phyloP scores from a whole-genome alignment of 2,329 filamentous ascomycete genomes.

The Zymoseptoria passerinii region DNA sequence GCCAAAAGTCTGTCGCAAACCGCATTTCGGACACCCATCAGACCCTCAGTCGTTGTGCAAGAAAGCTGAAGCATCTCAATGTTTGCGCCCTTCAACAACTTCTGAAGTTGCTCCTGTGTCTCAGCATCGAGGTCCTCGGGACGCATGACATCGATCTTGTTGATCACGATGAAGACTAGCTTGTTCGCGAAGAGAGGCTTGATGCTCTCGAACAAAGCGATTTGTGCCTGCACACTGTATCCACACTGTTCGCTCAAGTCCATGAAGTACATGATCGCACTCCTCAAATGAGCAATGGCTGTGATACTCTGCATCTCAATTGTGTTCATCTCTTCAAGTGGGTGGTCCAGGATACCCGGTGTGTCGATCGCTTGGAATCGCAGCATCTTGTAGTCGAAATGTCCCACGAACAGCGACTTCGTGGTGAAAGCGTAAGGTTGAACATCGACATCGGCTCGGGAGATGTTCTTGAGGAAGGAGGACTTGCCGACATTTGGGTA shows the following conservation, averaged over 20 bases:
- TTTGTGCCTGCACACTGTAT: slow-evolving; percentile 86
- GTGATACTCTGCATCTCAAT: slow-evolving; percentile 99
- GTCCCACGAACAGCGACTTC: slow-evolving; percentile 92
- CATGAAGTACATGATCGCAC: slow-evolving; percentile 96
- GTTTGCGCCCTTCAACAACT: slow-evolving; percentile 74
- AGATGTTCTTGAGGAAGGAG: slow-evolving; percentile 86
- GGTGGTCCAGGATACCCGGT: slow-evolving; percentile 95
- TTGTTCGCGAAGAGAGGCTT: slow-evolving; percentile 97
- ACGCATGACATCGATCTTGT: slow-evolving; percentile 91
- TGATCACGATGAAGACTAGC: slow-evolving; percentile 90
- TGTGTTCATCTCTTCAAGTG: slow-evolving; percentile 98
- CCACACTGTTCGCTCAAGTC: slow-evolving; percentile 95
- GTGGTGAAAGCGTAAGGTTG: slow-evolving; percentile 99
- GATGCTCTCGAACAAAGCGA: slow-evolving; percentile 91
- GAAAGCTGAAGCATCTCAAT: slow-evolving; percentile 90
- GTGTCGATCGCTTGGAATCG: slow-evolving; percentile 93
- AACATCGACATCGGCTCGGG: slow-evolving; percentile 89
- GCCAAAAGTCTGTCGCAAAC: slow-evolving; percentile 89
- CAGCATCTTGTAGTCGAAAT: slow-evolving; percentile 94
- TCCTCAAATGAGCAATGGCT: slow-evolving; percentile 90
- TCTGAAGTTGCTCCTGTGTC: slow-evolving; percentile 67
- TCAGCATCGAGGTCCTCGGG: slow-evolving; percentile 80
- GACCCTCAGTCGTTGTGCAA: slow-evolving; percentile 88
- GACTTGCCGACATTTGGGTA: slow-evolving; percentile 98
- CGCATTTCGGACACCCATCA: slow-evolving; percentile 90